phyloP scores from a whole-genome alignment of 2,329 filamentous ascomycete genomes.

The Cordyceps cicadae region DNA sequence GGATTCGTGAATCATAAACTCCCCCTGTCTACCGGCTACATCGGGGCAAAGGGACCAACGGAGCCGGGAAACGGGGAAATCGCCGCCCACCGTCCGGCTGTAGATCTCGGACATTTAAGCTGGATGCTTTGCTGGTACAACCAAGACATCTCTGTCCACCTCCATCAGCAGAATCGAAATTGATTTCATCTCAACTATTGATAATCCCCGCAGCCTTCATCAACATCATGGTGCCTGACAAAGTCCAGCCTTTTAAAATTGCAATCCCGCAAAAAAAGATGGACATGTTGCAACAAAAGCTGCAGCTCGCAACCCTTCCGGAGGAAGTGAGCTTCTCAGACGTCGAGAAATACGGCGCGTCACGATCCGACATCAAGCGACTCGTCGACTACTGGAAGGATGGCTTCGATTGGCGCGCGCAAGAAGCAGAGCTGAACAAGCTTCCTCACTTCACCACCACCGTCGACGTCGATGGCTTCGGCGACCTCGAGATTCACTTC shows the following conservation, averaged over 20 bases:
- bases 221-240: not conserved
- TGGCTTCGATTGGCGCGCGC: constrained; percentile 53
- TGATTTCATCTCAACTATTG: not conserved
- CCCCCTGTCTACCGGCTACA: too few relatives aligned
- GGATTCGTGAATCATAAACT: too few relatives aligned
- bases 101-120: too few relatives aligned
- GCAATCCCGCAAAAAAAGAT: not conserved
- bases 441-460: constrained; percentile 49
- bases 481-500: constrained; percentile 53
- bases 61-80: too few relatives aligned
- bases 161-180: not conserved
- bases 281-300: not conserved
- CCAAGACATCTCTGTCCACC: not conserved
- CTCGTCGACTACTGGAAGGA: constrained; percentile 29
- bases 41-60: too few relatives aligned
- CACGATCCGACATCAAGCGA: constrained; percentile 26
- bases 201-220: too few relatives aligned
- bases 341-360: constrained; percentile 24
- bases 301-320: not conserved
- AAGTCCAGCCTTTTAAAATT: not conserved
- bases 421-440: constrained; percentile 51
- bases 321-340: constrained; percentile 22
- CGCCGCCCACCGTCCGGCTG: too few relatives aligned
- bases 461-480: constrained; percentile 49
- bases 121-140: too few relatives aligned